These are phyloP conservation scores for Trichopus zeylanicus DNA, from an alignment of 116 monocot species.

Conservation along the genomic window DNA sequence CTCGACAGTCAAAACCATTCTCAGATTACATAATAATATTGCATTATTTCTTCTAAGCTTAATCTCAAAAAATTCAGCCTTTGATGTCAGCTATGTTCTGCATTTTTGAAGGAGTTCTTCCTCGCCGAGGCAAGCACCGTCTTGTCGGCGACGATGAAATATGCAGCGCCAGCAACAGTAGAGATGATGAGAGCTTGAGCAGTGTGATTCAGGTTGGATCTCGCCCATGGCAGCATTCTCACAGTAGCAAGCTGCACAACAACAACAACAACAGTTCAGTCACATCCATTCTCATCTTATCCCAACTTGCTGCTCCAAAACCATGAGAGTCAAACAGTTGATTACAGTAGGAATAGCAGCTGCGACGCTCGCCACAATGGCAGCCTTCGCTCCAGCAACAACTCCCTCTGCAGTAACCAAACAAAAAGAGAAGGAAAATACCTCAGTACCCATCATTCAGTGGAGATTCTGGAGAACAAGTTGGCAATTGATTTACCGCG, in stretches of 20 bases:
- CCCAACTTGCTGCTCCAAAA: too few species aligned
- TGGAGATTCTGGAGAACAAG: too few species aligned
- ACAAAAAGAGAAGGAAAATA: too few species aligned
- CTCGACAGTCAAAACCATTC: too few species aligned
- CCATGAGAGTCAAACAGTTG: too few species aligned
- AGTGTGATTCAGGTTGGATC: slow-evolving; percentile 71
- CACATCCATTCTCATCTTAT: too few species aligned
- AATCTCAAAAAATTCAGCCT: too few species aligned
- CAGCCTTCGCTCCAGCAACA: slow-evolving; percentile 69
- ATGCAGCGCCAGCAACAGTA: slow-evolving; percentile 74
- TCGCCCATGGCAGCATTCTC: slow-evolving; percentile 91
- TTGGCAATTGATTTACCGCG: slow-evolving; percentile 28
- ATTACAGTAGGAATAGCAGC: slow-evolving; percentile 76
- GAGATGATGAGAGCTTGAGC: slow-evolving; percentile 92
- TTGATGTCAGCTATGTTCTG: slow-evolving; percentile 1
- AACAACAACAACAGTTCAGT: too few species aligned
- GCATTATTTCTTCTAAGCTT: too few species aligned
- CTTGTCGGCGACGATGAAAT: slow-evolving; percentile 87
- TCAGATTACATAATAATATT: too few species aligned
- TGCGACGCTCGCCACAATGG: slow-evolving; percentile 58
- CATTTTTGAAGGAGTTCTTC: slow-evolving; percentile 60
- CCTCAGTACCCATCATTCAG: too few species aligned
- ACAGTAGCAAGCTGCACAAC: slow-evolving; percentile 81
- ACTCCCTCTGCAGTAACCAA: slow-evolving; percentile 81
- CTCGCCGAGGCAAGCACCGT: slow-evolving; percentile 72